These are phyloP conservation scores for Colletotrichum plurivorum DNA, from an alignment of 2,329 filamentous ascomycete species.

Conservation along the genomic window DNA sequence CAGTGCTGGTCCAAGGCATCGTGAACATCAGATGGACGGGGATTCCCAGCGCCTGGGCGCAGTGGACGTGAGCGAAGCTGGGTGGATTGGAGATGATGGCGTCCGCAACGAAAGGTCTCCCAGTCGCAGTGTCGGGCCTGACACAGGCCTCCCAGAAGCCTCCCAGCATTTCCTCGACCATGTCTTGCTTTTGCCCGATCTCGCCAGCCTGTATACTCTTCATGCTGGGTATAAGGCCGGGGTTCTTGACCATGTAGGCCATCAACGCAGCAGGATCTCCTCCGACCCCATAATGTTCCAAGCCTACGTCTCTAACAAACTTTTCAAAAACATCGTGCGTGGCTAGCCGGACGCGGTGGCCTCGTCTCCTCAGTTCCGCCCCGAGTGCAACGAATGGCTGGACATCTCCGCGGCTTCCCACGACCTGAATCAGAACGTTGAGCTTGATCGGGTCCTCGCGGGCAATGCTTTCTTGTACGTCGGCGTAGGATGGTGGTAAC, in stretches of 20 bases:
- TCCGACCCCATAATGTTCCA: constrained; percentile 66
- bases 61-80: constrained; percentile 60
- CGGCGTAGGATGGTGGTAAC: constrained; percentile 1
- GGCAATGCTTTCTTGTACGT: not conserved
- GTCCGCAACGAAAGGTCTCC: constrained; percentile 59
- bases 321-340: constrained; percentile 63
- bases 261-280: constrained; percentile 61
- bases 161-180: constrained; percentile 43
- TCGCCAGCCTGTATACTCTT: constrained; percentile 44
- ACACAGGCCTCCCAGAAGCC: constrained; percentile 43
- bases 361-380: constrained; percentile 59
- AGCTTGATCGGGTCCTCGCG: constrained; percentile 50
- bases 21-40: constrained; percentile 62
- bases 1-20: constrained; percentile 82
- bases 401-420: constrained; percentile 67
- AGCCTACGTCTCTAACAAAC: constrained; percentile 59
- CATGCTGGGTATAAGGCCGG: constrained; percentile 46
- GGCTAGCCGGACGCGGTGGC: constrained; percentile 65
- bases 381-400: constrained; percentile 70
- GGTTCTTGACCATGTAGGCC: constrained; percentile 47
- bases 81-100: constrained; percentile 63
- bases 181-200: constrained; percentile 44
- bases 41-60: constrained; percentile 56
- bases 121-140: constrained; percentile 32
- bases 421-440: constrained; percentile 69